Evolutionary conservation across 495 filamentous ascomycete genomes (phyloP).

Genomic region (Durotheca rogersii): DNA sequence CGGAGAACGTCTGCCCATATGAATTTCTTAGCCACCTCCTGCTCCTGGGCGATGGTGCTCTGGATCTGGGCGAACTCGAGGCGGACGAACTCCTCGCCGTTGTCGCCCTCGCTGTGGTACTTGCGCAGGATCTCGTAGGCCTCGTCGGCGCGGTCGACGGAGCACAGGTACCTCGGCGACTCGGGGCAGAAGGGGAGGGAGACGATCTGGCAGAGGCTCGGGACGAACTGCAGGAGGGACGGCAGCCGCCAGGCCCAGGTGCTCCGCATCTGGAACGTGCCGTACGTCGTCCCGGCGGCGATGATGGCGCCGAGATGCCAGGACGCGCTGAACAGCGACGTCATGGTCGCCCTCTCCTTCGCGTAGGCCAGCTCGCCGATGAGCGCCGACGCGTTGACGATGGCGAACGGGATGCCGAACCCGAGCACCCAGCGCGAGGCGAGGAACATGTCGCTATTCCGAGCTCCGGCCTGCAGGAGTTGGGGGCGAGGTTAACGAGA

Average conservation of each 20-base stretch:
- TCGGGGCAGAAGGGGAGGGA: slow-evolving; percentile 54
- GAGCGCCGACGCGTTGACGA: slow-evolving; percentile 57
- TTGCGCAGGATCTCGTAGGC: slow-evolving; percentile 55
- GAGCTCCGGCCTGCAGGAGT: slow-evolving; percentile 26
- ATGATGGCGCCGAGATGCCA: slow-evolving; percentile 61
- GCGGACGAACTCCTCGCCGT: slow-evolving; percentile 51
- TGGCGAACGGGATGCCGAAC: slow-evolving; percentile 61
- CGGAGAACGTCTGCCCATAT: slow-evolving; percentile 55
- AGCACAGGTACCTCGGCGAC: slow-evolving; percentile 53
- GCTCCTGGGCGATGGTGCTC: slow-evolving; percentile 53
- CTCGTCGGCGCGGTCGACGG: slow-evolving; percentile 50
- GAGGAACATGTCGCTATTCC: slow-evolving; percentile 55
- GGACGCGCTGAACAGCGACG: slow-evolving; percentile 60
- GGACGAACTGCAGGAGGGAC: slow-evolving; percentile 52
- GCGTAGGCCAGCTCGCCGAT: slow-evolving; percentile 63
- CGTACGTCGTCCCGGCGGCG: slow-evolving; percentile 55
- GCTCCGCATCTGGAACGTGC: slow-evolving; percentile 53
- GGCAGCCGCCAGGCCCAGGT: slow-evolving; percentile 65
- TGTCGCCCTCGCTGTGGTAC: slow-evolving; percentile 58
- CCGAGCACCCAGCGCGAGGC: slow-evolving; percentile 61
- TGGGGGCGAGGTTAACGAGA: neutral
- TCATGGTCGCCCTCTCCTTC: slow-evolving; percentile 59
- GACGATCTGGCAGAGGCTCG: slow-evolving; percentile 52
- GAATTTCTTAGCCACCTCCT: slow-evolving; percentile 45
- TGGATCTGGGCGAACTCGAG: slow-evolving; percentile 59